These are phyloP conservation scores for Lablab purpureus DNA, from an alignment of 306 rosid species.

Conservation along the genomic window DNA sequence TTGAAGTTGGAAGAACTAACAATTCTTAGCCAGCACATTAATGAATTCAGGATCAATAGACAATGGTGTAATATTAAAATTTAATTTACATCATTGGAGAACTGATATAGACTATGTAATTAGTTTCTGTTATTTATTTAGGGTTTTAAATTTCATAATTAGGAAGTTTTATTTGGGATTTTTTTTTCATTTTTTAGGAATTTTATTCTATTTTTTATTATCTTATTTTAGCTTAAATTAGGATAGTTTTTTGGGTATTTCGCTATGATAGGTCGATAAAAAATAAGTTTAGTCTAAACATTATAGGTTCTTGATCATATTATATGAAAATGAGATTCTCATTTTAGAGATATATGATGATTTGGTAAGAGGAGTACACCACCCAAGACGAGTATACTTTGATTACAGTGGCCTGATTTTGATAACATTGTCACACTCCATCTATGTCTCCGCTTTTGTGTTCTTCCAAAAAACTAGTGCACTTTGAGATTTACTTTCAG, in stretches of 20 bases:
- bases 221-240: background rate
- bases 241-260: background rate
- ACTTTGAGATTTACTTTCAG: background rate
- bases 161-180: background rate
- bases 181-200: background rate
- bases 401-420: background rate
- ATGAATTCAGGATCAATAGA: slow-evolving; percentile 26
- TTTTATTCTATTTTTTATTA: background rate
- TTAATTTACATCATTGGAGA: slow-evolving; percentile 9
- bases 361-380: background rate
- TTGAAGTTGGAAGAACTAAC: slow-evolving; percentile 16
- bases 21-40: slow-evolving; percentile 23
- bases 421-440: background rate
- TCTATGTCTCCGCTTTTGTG: background rate
- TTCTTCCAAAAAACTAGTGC: background rate
- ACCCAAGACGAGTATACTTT: background rate
- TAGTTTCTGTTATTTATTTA: background rate
- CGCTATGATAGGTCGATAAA: background rate
- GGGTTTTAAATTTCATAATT: background rate
- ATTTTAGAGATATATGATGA: background rate
- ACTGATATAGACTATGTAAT: background rate
- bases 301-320: background rate
- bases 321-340: background rate
- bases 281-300: background rate
- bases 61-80: slow-evolving; percentile 28